Evolutionary conservation across 345 rosid species (phyloP).

Genomic region (Angophora floribunda): DNA sequence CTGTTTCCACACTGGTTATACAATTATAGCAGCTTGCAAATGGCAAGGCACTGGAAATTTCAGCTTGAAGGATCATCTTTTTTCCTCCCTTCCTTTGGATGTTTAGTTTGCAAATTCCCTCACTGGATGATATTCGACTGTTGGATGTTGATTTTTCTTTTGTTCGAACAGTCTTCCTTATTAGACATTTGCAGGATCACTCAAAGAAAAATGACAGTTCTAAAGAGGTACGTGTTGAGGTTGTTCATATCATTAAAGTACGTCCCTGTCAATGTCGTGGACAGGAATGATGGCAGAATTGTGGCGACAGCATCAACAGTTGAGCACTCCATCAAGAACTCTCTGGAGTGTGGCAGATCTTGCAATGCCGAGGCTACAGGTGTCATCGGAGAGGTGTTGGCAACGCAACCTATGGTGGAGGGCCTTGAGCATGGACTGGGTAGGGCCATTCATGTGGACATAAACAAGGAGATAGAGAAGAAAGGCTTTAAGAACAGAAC

Average conservation of each 20-base stretch:
- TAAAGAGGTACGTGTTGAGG: slow-evolving; percentile 60
- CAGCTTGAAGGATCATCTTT: background rate
- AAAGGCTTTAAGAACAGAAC: slow-evolving; percentile 60
- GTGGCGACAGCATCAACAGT: slow-evolving; percentile 70
- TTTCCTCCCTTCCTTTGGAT: background rate
- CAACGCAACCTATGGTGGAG: slow-evolving; percentile 75
- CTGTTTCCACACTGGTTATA: background rate
- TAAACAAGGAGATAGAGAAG: slow-evolving; percentile 75
- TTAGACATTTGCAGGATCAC: background rate
- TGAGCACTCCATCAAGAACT: slow-evolving; percentile 65
- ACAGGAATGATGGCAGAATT: slow-evolving; percentile 68
- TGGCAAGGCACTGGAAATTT: background rate
- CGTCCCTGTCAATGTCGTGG: slow-evolving; percentile 74
- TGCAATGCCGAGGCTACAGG: slow-evolving; percentile 81
- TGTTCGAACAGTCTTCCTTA: background rate
- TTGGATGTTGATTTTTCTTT: background rate
- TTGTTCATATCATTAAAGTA: slow-evolving; percentile 68
- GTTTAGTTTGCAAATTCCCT: background rate
- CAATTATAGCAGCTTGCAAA: background rate
- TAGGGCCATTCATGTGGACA: slow-evolving; percentile 57
- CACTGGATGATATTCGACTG: background rate
- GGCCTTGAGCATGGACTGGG: slow-evolving; percentile 80
- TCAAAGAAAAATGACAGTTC: slow-evolving; percentile 33
- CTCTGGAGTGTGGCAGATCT: slow-evolving; percentile 67
- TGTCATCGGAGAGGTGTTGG: slow-evolving; percentile 70